A percentile compares a stretch with the other conserved stretches of the same genome.
Conservation (phyloP, 306 rosid genomes). For the Trifolium fragiferum region DNA sequence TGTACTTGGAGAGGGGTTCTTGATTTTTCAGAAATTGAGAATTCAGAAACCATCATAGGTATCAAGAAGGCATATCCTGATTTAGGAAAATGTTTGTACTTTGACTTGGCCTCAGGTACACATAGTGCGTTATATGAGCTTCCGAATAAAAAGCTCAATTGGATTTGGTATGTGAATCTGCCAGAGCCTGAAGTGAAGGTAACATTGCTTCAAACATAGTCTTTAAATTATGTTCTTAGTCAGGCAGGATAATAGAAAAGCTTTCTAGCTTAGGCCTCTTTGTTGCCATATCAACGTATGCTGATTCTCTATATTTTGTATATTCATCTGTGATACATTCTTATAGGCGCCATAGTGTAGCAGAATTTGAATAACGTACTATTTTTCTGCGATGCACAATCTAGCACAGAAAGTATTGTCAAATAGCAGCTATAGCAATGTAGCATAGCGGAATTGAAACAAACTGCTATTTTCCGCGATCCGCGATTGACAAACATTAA, state of each 20-base stretch:
- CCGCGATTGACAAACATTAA: not conserved
- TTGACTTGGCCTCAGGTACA: slow-evolving; percentile 66
- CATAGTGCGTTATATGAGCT: slow-evolving; percentile 79
- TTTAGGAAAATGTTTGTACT: slow-evolving; percentile 85
- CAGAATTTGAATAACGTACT: no score
- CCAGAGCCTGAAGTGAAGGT: slow-evolving; percentile 83
- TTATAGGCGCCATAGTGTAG: no score
- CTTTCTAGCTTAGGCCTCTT: no score
- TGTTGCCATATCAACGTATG: no score
- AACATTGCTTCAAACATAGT: slow-evolving; percentile 25
- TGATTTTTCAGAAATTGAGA: slow-evolving; percentile 67
- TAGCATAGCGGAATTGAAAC: not conserved
- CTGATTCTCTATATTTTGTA: no score
- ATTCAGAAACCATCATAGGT: slow-evolving; percentile 60
- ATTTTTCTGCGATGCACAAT: not conserved
- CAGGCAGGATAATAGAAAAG: no score
- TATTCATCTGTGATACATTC: no score
- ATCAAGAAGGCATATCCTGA: slow-evolving; percentile 72
- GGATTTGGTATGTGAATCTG: slow-evolving; percentile 87
- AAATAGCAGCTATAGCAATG: no score
- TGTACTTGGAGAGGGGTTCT: slow-evolving; percentile 94
- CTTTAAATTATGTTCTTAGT: no score
- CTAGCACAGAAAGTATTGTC: no score
- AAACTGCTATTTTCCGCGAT: not conserved
- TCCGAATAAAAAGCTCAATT: slow-evolving; percentile 63